phyloP scores from a whole-genome alignment of 2,329 filamentous ascomycete species.

The Penicillium hordei region DNA sequence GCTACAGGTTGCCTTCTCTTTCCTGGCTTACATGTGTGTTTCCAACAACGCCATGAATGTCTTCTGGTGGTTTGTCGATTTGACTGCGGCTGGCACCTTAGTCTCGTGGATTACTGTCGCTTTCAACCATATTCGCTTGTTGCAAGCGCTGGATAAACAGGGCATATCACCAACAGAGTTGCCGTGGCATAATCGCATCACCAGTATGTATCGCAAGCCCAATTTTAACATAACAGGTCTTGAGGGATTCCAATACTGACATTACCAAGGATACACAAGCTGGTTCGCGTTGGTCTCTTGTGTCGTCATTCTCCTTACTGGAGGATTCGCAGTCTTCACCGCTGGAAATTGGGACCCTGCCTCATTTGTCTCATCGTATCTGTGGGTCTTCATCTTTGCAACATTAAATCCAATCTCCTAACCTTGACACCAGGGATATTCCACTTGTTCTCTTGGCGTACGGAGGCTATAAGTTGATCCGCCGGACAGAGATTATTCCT shows the following conservation, averaged over 20 bases:
- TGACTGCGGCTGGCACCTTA: slow-evolving; percentile 63
- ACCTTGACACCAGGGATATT: slow-evolving; percentile 52
- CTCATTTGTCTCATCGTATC: slow-evolving; percentile 61
- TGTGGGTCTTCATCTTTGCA: slow-evolving; percentile 50
- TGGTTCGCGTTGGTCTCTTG: slow-evolving; percentile 60
- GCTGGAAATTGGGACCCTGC: slow-evolving; percentile 58
- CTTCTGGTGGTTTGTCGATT: slow-evolving; percentile 64
- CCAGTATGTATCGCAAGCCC: slow-evolving; percentile 45
- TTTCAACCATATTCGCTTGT: slow-evolving; percentile 60
- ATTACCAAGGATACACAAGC: slow-evolving; percentile 57
- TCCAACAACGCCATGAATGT: slow-evolving; percentile 57
- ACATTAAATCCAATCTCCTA: neutral
- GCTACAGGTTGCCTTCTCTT: slow-evolving; percentile 43
- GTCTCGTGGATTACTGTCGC: slow-evolving; percentile 63
- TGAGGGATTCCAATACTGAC: slow-evolving; percentile 10
- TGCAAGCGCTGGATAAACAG: slow-evolving; percentile 56
- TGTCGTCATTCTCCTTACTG: slow-evolving; percentile 66
- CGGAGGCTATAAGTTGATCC: slow-evolving; percentile 64
- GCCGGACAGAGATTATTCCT: slow-evolving; percentile 58
- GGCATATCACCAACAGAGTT: slow-evolving; percentile 52
- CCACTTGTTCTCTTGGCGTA: slow-evolving; percentile 59
- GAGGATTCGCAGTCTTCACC: slow-evolving; percentile 65
- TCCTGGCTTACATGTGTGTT: slow-evolving; percentile 48
- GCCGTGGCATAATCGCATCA: slow-evolving; percentile 65
- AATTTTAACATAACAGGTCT: no score